Conservation (phyloP, 495 filamentous ascomycete genomes). For the Penicillium desertorum region DNA sequence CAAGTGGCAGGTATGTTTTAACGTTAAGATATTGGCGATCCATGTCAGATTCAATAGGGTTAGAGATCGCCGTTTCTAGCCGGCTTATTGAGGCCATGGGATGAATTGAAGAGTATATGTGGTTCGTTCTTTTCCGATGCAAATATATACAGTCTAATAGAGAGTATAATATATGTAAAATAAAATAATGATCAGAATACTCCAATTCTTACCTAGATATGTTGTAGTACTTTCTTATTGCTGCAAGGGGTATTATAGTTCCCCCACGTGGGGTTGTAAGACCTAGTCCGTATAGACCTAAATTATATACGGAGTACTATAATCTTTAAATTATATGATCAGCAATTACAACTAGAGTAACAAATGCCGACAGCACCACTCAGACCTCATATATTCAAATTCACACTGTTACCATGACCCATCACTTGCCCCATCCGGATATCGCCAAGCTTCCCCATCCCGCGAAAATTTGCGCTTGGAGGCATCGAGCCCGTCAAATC, state of each 20-base stretch:
- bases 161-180: too few relatives aligned
- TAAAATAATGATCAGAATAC: too few relatives aligned
- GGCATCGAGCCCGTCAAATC: constrained; percentile 13
- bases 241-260: not conserved
- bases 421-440: constrained; percentile 13
- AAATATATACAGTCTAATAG: too few relatives aligned
- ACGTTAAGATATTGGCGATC: not conserved
- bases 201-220: not conserved
- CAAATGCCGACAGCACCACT: not conserved
- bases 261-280: constrained; percentile 4
- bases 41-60: not conserved
- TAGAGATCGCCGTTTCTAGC: too few relatives aligned
- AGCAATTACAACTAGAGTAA: not conserved
- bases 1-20: not conserved
- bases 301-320: not conserved
- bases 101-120: too few relatives aligned
- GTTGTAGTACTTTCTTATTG: not conserved
- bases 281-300: not conserved
- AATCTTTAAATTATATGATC: not conserved
- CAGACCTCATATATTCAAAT: not conserved
- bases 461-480: constrained; percentile 23
- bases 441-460: constrained; percentile 22
- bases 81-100: too few relatives aligned
- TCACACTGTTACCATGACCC: not conserved
- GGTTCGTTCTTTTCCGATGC: too few relatives aligned